Evolutionary conservation across 805 yeast species (phyloP).

Genomic region (Pichia nanzhaoensis): DNA sequence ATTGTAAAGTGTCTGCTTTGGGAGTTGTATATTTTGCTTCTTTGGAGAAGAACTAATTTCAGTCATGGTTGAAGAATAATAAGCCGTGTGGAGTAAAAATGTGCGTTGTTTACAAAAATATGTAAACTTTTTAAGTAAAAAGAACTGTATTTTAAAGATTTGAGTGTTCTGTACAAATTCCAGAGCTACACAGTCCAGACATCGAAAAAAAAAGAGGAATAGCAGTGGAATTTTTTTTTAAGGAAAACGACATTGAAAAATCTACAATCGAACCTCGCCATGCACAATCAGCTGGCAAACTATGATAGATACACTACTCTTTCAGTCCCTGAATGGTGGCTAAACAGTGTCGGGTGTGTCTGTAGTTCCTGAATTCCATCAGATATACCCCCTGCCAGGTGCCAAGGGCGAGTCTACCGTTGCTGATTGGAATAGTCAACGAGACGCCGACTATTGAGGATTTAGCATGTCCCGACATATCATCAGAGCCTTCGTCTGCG

Average conservation of each 20-base stretch:
- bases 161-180: too few relatives aligned
- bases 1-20: conserved; percentile 18
- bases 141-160: too few relatives aligned
- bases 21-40: conserved; percentile 6
- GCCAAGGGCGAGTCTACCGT: conserved; percentile 64
- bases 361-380: conserved; percentile 61
- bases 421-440: conserved; percentile 58
- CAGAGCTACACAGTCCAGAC: too few relatives aligned
- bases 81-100: neutral
- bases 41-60: neutral
- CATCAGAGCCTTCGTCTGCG: conserved; percentile 76
- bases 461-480: conserved; percentile 78
- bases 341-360: conserved; percentile 58
- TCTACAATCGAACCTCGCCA: neutral
- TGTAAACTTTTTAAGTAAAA: too few relatives aligned
- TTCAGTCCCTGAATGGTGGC: conserved; percentile 67
- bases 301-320: neutral
- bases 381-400: conserved; percentile 85
- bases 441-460: conserved; percentile 56
- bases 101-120: neutral
- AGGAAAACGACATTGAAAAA: too few relatives aligned
- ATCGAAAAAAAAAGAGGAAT: too few relatives aligned
- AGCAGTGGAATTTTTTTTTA: too few relatives aligned
- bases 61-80: neutral
- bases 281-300: neutral